A percentile compares a stretch with the other conserved stretches of the same genome.
phyloP scores from a whole-genome alignment of 306 rosid genomes.

The Coriaria nepalensis region DNA sequence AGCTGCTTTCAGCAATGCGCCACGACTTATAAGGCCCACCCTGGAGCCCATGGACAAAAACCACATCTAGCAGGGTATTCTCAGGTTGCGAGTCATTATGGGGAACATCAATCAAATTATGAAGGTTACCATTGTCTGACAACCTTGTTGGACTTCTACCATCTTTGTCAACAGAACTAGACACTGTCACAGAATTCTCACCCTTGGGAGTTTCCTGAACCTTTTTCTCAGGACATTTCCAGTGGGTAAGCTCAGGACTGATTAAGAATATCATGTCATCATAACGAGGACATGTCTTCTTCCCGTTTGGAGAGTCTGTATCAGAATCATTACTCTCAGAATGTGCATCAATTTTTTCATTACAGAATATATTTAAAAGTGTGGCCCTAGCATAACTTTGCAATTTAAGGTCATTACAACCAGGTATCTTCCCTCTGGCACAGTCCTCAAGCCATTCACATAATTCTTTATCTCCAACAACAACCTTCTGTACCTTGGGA shows the following conservation, averaged over 20 bases:
- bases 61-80: conserved; percentile 53
- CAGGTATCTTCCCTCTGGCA: conserved; percentile 74
- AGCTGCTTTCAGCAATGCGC: conserved; percentile 89
- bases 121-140: conserved; percentile 22
- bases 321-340: conserved; percentile 25
- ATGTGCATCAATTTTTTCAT: conserved; percentile 21
- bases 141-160: conserved; percentile 16
- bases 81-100: conserved; percentile 18
- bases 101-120: conserved; percentile 27
- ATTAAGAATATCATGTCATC: conserved; percentile 64
- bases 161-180: conserved; percentile 21
- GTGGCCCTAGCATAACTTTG: conserved; percentile 87
- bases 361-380: conserved; percentile 53
- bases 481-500: conserved; percentile 57
- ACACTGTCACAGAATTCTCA: conserved; percentile 15
- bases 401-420: conserved; percentile 76
- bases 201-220: conserved; percentile 20
- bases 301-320: conserved; percentile 20
- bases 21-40: conserved; percentile 90
- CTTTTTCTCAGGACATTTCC: conserved; percentile 47
- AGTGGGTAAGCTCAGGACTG: conserved; percentile 78
- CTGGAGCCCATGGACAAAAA: conserved; percentile 88
- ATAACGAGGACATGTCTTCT: conserved; percentile 55
- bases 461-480: conserved; percentile 55
- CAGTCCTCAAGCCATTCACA: conserved; percentile 85